phyloP scores from a whole-genome alignment of 2,329 filamentous ascomycete genomes.

The Curvularia sp. region DNA sequence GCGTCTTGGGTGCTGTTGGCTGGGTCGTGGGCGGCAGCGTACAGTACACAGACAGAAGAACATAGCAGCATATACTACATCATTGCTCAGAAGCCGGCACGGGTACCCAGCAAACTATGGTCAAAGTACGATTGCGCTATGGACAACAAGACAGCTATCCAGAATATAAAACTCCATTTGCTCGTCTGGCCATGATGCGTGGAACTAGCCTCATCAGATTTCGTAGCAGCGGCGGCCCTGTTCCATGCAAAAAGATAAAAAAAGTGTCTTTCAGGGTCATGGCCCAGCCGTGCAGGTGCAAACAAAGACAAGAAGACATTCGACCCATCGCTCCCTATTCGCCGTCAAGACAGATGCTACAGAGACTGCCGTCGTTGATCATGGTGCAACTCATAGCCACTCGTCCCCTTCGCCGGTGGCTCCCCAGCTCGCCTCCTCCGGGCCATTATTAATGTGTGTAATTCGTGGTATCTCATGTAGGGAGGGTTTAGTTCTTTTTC shows the following conservation, averaged over 20 bases:
- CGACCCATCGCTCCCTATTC: slow-evolving; percentile 46
- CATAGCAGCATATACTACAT: not conserved
- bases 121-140: slow-evolving; percentile 25
- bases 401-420: slow-evolving; percentile 26
- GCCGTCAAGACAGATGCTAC: slow-evolving; percentile 47
- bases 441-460: slow-evolving; percentile 44
- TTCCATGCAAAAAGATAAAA: slow-evolving; percentile 16
- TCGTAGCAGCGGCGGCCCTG: slow-evolving; percentile 32
- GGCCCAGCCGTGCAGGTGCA: slow-evolving; percentile 43
- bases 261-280: slow-evolving; percentile 28
- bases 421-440: slow-evolving; percentile 30
- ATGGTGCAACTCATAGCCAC: slow-evolving; percentile 38
- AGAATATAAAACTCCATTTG: slow-evolving; percentile 45
- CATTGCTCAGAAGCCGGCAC: not conserved
- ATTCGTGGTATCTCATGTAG: slow-evolving; percentile 38
- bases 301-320: slow-evolving; percentile 48
- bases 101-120: not conserved
- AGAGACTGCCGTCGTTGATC: slow-evolving; percentile 36
- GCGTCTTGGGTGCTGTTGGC: not conserved
- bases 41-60: not conserved
- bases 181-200: slow-evolving; percentile 40
- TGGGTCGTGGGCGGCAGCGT: not conserved
- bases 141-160: slow-evolving; percentile 31
- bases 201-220: slow-evolving; percentile 33
- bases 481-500: slow-evolving; percentile 31